These are phyloP conservation scores for Xylariaceae sp. DNA, from an alignment of 2,329 filamentous ascomycete genomes.

Conservation along the genomic window DNA sequence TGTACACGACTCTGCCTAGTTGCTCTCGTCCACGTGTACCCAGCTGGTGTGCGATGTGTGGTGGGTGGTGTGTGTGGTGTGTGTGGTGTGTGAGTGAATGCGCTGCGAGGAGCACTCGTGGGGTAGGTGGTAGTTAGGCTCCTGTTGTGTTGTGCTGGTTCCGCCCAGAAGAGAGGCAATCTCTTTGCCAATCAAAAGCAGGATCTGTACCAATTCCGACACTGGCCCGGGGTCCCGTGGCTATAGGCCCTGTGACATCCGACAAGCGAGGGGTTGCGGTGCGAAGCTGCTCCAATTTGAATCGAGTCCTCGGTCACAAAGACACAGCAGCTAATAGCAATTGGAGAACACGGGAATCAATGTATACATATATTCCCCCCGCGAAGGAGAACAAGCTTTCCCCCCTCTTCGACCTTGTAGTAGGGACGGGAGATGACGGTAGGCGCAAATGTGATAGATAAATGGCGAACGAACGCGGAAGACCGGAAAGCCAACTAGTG, in stretches of 20 bases:
- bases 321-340: slow-evolving; percentile 23
- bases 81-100: neutral
- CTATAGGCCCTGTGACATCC: slow-evolving; percentile 27
- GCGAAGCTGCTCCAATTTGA: slow-evolving; percentile 10
- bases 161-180: slow-evolving; percentile 18
- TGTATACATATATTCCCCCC: slow-evolving; percentile 11
- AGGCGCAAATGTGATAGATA: slow-evolving; percentile 18
- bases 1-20: slow-evolving; percentile 22
- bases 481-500: slow-evolving; percentile 22
- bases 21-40: slow-evolving; percentile 31
- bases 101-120: slow-evolving; percentile 25
- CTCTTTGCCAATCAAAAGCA: slow-evolving; percentile 27
- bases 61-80: slow-evolving; percentile 8
- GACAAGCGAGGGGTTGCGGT: slow-evolving; percentile 18
- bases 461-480: slow-evolving; percentile 7
- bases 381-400: slow-evolving; percentile 5
- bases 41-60: slow-evolving; percentile 12
- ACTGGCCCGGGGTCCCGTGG: slow-evolving; percentile 26
- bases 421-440: slow-evolving; percentile 7
- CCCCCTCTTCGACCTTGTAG: neutral
- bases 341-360: slow-evolving; percentile 18
- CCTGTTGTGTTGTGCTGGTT: slow-evolving; percentile 21
- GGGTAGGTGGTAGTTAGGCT: slow-evolving; percentile 30
- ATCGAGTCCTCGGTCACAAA: slow-evolving; percentile 14
- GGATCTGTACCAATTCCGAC: slow-evolving; percentile 25